Base-by-base conservation (phyloP, 257 asterid genomes). In the Linaria vulgaris region DNA sequence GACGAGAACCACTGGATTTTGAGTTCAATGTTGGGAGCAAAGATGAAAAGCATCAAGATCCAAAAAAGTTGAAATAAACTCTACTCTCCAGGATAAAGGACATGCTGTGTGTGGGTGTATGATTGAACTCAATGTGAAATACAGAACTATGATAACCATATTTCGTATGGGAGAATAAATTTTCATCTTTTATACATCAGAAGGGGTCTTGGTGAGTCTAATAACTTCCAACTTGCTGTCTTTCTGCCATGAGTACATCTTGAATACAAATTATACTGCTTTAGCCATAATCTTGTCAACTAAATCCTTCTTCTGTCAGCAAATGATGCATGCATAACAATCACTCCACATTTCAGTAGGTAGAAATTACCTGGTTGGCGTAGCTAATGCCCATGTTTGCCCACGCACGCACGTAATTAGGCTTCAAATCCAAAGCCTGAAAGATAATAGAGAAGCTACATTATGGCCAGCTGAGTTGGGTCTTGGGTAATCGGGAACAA, bases 381-480 rank as follows among this genome's bases (percentile, higher is more conserved):
- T 94, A 94, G 80, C 99, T 90, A 82, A 94, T 94, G 24, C 99
- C 99, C 96, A 94, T 90, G 78, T 94, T 94, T 44, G 99, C 99
- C 99, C 99, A 94, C 31, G 99, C 99, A 50, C 97, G 97, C 51
- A 90, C 99, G 55, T 94, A 94, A 70, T 90, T 94, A 19, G 96
- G 99, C 80, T 94, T 94, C 51, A 94, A 74, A 86, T 94, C 97
- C 48, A 94, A 82, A 49, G 99, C 99, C 99, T 94, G 90, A 59
- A 70, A 78, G 60, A 59, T 63, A 39, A 54, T 62, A 70, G 27
- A 48, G 24, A 23, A 52, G 47, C 56, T 52, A 27, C 52, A 68
- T 34, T 34, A 7, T 34, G 41, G 5, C 41, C 41, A 34, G 41
- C 11, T 34, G 41, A 34, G 41, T 34, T 34, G 41, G 41, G 41